Evolutionary conservation across 441 rosid genomes (phyloP).

Genomic region (Aleurites moluccanus): DNA sequence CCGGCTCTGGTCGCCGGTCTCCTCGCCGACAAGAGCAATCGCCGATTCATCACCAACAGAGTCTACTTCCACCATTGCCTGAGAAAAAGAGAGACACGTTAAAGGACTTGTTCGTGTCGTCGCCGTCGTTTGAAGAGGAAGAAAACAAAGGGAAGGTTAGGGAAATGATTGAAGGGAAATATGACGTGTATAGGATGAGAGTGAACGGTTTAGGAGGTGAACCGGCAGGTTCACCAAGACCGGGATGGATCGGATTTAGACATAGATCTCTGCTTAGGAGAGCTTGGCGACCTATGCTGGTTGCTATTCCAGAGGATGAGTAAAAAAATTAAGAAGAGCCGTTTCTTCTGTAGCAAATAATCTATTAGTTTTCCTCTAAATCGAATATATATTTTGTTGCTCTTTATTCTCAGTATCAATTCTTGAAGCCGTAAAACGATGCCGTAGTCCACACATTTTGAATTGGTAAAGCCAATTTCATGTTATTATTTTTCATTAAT

Average conservation of each 20-base stretch:
- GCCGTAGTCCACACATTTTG: no score
- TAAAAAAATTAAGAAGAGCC: not conserved
- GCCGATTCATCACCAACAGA: not conserved
- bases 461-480: no score
- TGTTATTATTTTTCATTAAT: no score
- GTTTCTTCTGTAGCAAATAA: slow-evolving; percentile 6
- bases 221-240: slow-evolving; percentile 40
- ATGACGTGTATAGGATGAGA: slow-evolving; percentile 39
- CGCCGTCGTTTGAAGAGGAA: slow-evolving; percentile 35
- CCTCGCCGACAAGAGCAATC: slow-evolving; percentile 34
- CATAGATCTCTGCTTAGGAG: slow-evolving; percentile 53
- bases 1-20: slow-evolving; percentile 42
- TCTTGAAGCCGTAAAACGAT: no score
- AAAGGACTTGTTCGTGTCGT: slow-evolving; percentile 62
- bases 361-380: not conserved
- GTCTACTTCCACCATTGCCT: slow-evolving; percentile 4
- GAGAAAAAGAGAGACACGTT: slow-evolving; percentile 44
- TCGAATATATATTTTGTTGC: not conserved
- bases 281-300: slow-evolving; percentile 85
- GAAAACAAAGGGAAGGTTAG: slow-evolving; percentile 14
- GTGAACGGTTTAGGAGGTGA: slow-evolving; percentile 31
- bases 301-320: slow-evolving; percentile 51
- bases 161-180: slow-evolving; percentile 29
- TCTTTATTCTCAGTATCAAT: no score
- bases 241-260: slow-evolving; percentile 71